Conservation (phyloP, 2,329 filamentous ascomycete species). For the Exophiala sp. region DNA sequence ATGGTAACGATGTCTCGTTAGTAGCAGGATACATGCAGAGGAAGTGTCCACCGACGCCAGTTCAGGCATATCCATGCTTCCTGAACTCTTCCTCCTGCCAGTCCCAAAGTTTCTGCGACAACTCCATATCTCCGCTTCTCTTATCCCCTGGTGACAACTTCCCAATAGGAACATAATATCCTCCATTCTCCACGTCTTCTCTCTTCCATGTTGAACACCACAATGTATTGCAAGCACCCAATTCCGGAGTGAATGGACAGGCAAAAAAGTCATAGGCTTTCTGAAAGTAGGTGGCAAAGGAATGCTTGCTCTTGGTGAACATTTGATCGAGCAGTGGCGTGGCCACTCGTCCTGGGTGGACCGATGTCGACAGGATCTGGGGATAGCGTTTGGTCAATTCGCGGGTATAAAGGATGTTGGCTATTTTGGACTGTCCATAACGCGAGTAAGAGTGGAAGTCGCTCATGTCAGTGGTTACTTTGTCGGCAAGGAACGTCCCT, state of each 20-base stretch:
- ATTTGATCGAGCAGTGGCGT: constrained; percentile 34
- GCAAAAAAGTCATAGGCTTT: constrained; percentile 7
- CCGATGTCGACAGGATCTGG: constrained; percentile 33
- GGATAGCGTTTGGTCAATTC: constrained; percentile 40
- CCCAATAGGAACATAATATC: constrained; percentile 10
- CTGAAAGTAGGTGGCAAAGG: constrained; percentile 9
- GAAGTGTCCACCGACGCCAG: background rate
- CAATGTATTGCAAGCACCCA: constrained; percentile 22
- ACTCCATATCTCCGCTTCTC: constrained; percentile 24
- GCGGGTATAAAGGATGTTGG: constrained; percentile 42
- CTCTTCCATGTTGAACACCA: constrained; percentile 29
- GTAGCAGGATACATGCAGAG: too few species aligned
- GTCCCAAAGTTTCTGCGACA: constrained; percentile 36
- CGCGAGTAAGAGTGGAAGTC: constrained; percentile 31
- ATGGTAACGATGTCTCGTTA: too few species aligned
- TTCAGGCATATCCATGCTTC: constrained; percentile 3
- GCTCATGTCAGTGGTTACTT: constrained; percentile 1
- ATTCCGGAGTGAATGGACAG: constrained; percentile 7
- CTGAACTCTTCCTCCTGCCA: constrained; percentile 32
- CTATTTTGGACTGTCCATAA: constrained; percentile 46
- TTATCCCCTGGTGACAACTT: constrained; percentile 30
- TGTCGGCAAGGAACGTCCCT: constrained; percentile 20
- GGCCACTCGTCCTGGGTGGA: constrained; percentile 41
- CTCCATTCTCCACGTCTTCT: constrained; percentile 11
- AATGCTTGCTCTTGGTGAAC: constrained; percentile 1